Percentiles rank a stretch among this genome's conserved stretches.
phyloP scores from a whole-genome alignment of 129 eudicot genomes.

The Centaurea solstitialis region DNA sequence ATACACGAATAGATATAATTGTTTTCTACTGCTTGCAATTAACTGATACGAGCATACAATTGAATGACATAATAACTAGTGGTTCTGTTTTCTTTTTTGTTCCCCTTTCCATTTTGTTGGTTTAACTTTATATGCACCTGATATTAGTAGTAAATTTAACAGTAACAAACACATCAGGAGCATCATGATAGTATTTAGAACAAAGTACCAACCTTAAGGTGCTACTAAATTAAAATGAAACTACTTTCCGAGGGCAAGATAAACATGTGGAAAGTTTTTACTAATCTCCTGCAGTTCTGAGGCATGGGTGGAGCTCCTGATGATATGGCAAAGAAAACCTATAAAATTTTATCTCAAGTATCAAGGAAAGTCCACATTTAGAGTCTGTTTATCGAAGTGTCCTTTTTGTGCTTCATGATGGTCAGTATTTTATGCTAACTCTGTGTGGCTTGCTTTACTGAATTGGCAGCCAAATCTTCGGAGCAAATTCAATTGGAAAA shows the following conservation, averaged over 20 bases:
- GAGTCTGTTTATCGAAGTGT: background rate
- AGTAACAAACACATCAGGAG: background rate
- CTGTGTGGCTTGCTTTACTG: constrained; percentile 3
- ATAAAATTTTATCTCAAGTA: background rate
- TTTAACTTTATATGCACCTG: background rate
- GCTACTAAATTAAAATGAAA: background rate
- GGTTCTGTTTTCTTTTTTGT: constrained; percentile 6
- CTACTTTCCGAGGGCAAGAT: background rate
- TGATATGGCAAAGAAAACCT: constrained; percentile 1
- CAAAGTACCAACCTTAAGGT: background rate
- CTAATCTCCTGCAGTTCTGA: background rate
- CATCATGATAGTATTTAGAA: constrained; percentile 10
- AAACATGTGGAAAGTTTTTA: background rate
- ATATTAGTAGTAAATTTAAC: background rate
- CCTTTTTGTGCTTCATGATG: background rate
- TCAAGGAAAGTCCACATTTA: background rate
- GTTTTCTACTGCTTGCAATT: background rate
- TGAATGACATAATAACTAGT: background rate
- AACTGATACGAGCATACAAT: background rate
- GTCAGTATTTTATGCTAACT: constrained; percentile 11
- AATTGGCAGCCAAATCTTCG: constrained; percentile 44
- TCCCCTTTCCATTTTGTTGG: constrained; percentile 4
- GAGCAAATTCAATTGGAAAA: constrained; percentile 25
- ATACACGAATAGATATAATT: background rate
- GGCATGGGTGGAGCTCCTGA: background rate